A percentile compares a stretch with the other conserved stretches of the same genome.
Evolutionary conservation across 176 grass and related monocot species (phyloP).

Genomic region (Triticum aestivum): IWGSC_CS_RefSeq_v2.1 NC_057805.1:8365813-8366312

Average conservation of each 20-base stretch:
- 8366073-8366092: slow-evolving; percentile 58
- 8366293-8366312: slow-evolving; percentile 92
- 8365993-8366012: slow-evolving; percentile 60
- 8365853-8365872: no score
- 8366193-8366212: slow-evolving; percentile 67
- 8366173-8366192: slow-evolving; percentile 83
- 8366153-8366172: slow-evolving; percentile 55
- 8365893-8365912: no score
- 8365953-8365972: slow-evolving; percentile 65
- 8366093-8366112: slow-evolving; percentile 68
- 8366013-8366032: slow-evolving; percentile 49
- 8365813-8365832: no score
- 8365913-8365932: slow-evolving; percentile 43
- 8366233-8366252: slow-evolving; percentile 53
- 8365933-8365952: slow-evolving; percentile 73
- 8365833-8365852: no score
- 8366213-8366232: slow-evolving; percentile 33
- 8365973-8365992: slow-evolving; percentile 67
- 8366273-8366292: slow-evolving; percentile 56
- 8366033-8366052: slow-evolving; percentile 65
- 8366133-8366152: slow-evolving; percentile 75
- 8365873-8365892: no score
- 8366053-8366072: slow-evolving; percentile 54
- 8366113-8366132: slow-evolving; percentile 84
- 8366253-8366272: slow-evolving; percentile 76